Evolutionary conservation across 306 rosid species (phyloP).

Genomic region (Dalbergia oliveri): DNA sequence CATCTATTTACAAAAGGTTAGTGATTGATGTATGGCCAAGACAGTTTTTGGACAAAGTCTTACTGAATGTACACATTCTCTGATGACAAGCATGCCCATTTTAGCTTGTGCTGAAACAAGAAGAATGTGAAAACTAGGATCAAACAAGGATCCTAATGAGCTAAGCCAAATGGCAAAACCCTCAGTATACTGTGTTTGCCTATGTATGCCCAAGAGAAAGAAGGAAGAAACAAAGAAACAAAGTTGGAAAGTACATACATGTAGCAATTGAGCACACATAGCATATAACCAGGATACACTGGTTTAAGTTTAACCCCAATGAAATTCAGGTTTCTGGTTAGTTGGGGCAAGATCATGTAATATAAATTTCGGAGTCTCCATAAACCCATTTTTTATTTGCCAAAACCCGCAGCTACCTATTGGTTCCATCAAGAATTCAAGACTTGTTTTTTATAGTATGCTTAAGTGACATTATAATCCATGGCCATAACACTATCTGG

Average conservation of each 20-base stretch:
- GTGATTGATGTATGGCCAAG: constrained; percentile 2
- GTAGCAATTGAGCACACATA: background rate
- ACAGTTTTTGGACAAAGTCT: background rate
- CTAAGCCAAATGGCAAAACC: constrained; percentile 5
- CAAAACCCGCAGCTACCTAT: background rate
- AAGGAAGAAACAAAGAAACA: background rate
- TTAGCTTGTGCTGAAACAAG: constrained; percentile 9
- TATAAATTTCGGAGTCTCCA: constrained; percentile 7
- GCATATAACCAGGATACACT: background rate
- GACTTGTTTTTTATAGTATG: background rate
- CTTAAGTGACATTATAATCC: background rate
- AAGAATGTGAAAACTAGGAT: background rate
- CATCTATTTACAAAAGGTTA: background rate
- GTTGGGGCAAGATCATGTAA: background rate
- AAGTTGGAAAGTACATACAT: background rate
- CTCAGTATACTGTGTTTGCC: background rate
- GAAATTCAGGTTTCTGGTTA: constrained; percentile 10
- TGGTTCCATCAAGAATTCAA: constrained; percentile 23
- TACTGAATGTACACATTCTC: background rate
- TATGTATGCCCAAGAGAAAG: background rate
- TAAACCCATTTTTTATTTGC: background rate
- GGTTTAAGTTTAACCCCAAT: constrained; percentile 21
- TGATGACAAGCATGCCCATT: constrained; percentile 9
- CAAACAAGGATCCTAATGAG: constrained; percentile 12
- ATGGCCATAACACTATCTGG: background rate